Evolutionary conservation across 2,329 filamentous ascomycete species (phyloP).

Genomic region (Alternaria sp.): DNA sequence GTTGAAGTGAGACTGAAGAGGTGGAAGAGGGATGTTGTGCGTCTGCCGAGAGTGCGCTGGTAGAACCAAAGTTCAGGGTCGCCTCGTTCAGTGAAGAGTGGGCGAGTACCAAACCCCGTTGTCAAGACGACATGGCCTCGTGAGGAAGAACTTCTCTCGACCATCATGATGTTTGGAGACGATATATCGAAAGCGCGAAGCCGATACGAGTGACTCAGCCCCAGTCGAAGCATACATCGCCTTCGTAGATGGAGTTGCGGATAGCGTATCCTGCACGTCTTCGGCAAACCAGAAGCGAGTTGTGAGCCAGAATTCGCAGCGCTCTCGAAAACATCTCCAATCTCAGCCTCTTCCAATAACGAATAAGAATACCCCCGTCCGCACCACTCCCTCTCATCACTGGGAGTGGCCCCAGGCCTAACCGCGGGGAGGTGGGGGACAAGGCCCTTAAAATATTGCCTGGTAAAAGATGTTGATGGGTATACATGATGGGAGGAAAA

Average conservation of each 20-base stretch:
- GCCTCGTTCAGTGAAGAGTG: not conserved
- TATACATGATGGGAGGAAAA: too few species aligned
- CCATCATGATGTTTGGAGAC: not conserved
- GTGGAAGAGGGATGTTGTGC: not conserved
- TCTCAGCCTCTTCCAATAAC: not conserved
- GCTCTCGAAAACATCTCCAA: not conserved
- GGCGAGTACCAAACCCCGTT: not conserved
- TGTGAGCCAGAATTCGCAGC: not conserved
- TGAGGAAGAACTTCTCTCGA: not conserved
- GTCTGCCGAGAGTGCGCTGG: not conserved
- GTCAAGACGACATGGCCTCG: not conserved
- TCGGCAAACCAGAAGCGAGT: not conserved
- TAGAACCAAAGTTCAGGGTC: not conserved
- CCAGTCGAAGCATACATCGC: not conserved
- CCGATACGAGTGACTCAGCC: not conserved
- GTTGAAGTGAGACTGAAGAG: not conserved
- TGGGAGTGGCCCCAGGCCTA: conserved; percentile 2
- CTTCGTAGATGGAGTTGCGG: not conserved
- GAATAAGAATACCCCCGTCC: not conserved
- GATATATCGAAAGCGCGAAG: not conserved
- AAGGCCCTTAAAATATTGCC: not conserved
- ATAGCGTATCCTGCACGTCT: not conserved
- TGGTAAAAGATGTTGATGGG: not conserved
- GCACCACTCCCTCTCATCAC: not conserved
- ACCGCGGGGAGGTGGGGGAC: not conserved